Base-by-base conservation (phyloP, 257 asterid species). In the Scutellaria galericulata region DNA sequence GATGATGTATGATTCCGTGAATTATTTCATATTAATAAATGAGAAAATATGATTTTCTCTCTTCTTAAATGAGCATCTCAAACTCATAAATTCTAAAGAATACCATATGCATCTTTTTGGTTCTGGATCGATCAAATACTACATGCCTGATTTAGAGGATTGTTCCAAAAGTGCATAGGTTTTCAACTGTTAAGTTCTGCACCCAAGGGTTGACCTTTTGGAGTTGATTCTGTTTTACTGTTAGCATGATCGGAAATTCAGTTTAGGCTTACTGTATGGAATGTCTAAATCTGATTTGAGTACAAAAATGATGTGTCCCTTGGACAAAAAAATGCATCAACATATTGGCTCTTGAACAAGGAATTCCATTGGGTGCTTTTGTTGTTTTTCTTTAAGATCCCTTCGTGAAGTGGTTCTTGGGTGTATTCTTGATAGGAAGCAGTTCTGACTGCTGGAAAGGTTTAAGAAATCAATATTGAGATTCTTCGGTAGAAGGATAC, bases 71-170 rank as follows among this genome's bases (percentile, higher is more conserved):
- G 41, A 46, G 15, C 41, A 7, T 24, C 15, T 9, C 37, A 9
- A 41, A 48, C 2, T 31, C 53, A 59, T n/a, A 51, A 18, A 12
- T 27, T 76, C 46, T 37, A 45, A 31, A 20, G 69, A 64, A 64
- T 9, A 10, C 54, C 41, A 6, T 64, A 47, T 45, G 41, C 18
- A 15, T 41, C 37, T 42, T 42, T 18, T 64, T 44, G 69, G 41
- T 20, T 18, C 20, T 18, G 45, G 55, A 44, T 44, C 22, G 54
- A 44, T 27, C 55, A 44, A 15, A 45, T 44, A 41, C 70, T 64
- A 45, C 55, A 18, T 44, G 54, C 13, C 70, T 22, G 42, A 62
- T 62, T 62, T 62, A 62, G 15, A 62, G 37, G 15, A 4, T 41
- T 41, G 39, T 61, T 9, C 51, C 68, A 9, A 1, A 41, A 62